A percentile compares a stretch with the other conserved stretches of the same genome.
Evolutionary conservation across 2,329 filamentous ascomycete species (phyloP).

Genomic region (Diatrype stigma): DNA sequence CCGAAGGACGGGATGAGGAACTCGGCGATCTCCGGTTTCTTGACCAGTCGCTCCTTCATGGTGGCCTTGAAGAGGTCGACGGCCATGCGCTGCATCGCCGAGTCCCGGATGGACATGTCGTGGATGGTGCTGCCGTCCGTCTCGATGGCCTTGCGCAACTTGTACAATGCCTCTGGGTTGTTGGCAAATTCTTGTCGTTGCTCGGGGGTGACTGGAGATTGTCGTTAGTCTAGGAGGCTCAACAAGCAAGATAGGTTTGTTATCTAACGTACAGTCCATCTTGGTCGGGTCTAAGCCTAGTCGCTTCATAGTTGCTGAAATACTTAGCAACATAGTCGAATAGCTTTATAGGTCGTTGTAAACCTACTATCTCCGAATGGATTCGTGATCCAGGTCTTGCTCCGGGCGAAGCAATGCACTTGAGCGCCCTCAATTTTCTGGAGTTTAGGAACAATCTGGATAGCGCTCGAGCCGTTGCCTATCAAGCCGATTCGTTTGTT

Average conservation of each 20-base stretch:
- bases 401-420: constrained; percentile 44
- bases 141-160: constrained; percentile 42
- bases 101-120: constrained; percentile 34
- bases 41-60: constrained; percentile 37
- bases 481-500: constrained; percentile 47
- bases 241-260: too few relatives aligned
- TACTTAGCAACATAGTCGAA: constrained; percentile 1
- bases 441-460: constrained; percentile 48
- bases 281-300: constrained; percentile 37
- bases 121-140: constrained; percentile 38
- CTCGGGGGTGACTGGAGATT: constrained; percentile 32
- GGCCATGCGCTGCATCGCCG: constrained; percentile 30
- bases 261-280: constrained; percentile 31
- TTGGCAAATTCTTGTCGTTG: constrained; percentile 32
- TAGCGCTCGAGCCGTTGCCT: constrained; percentile 48
- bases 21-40: constrained; percentile 40
- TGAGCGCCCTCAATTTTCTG: constrained; percentile 38
- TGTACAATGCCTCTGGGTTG: constrained; percentile 33
- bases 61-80: constrained; percentile 27
- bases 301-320: constrained; percentile 32
- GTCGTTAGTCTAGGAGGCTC: not conserved
- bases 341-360: not conserved
- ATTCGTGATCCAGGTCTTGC: constrained; percentile 46
- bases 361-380: constrained; percentile 38
- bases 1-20: constrained; percentile 40